Evolutionary conservation across 2,329 filamentous ascomycete genomes (phyloP), one percentile per base, ranked within the genome.

Genomic region (Bipolaris sorokiniana): DNA sequence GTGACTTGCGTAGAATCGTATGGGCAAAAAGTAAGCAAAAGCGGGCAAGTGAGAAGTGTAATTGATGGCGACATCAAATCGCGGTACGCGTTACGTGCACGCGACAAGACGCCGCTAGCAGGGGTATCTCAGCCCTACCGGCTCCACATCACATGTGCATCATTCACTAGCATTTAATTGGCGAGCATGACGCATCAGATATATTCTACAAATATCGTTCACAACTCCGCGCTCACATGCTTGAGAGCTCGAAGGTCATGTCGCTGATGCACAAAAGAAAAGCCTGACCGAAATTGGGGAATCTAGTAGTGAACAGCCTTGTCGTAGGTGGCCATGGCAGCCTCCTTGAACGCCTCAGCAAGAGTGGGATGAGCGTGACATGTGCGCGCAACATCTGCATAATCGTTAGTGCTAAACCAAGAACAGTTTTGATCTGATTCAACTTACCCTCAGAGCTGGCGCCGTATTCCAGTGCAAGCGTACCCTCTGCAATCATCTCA

Each of bases 401-500:
- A 3, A 34, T 36, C 3, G 31, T 73, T 65, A 74, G 67, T 31
- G 51, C 36, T 23, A 9, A 16, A 23, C 36, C 16, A 26, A n/a
- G 22, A 3, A 44, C 10, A 18, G 15, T 22, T 20, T 18, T 16
- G 13, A 3, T 41, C 6, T 26, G 16, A 20, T 46, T 18, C 16
- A 41, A 97, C 91, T 79, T 97, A 95, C 72, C 72, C 82, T 99
- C 95, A 71, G 88, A 93, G 65, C 90, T 95, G 28, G 95, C 95
- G 65, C 95, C 95, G 75, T 99, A 99, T 83, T 99, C 95, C 48
- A 99, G 83, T 55, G 95, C 95, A 73, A 99, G 83, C 11, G 93
- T 95, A 65, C 90, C 95, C 83, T 99, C 95, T 2, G 95, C 95
- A 82, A 99, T 97, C 95, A 99, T 98, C 85, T 99, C 95, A 73